These are phyloP conservation scores for Polyporus tsugae DNA, from an alignment of 1,284 basidiomycete genomes.

Conservation along the genomic window DNA sequence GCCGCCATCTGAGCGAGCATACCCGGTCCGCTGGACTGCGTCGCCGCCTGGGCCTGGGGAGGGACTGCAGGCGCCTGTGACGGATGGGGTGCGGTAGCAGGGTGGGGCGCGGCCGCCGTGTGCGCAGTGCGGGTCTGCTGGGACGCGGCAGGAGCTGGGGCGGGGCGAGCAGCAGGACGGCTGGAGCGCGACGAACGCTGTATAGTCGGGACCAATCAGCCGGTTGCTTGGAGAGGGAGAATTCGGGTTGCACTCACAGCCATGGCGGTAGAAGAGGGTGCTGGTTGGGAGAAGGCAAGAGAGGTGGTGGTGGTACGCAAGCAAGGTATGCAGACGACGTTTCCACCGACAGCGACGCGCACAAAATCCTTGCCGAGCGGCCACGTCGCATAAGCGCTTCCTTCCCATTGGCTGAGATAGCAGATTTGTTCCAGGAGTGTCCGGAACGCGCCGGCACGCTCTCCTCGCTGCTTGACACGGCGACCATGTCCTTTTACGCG, in stretches of 20 bases:
- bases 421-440: conserved; percentile 12
- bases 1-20: conserved; percentile 87
- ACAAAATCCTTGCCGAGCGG: conserved; percentile 36
- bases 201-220: conserved; percentile 23
- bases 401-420: conserved; percentile 19
- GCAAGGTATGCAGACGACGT: conserved; percentile 31
- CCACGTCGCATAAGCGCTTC: conserved; percentile 28
- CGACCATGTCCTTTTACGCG: conserved; percentile 25
- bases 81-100: conserved; percentile 53
- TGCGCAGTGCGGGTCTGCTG: conserved; percentile 51
- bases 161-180: conserved; percentile 59
- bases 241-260: conserved; percentile 56
- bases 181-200: conserved; percentile 63
- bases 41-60: conserved; percentile 37
- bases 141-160: conserved; percentile 51
- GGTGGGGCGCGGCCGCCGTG: conserved; percentile 51
- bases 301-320: conserved; percentile 39
- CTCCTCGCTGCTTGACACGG: conserved; percentile 26
- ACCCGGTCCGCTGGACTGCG: conserved; percentile 57
- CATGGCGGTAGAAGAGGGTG: conserved; percentile 50
- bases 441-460: conserved; percentile 19
- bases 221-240: not conserved
- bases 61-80: conserved; percentile 43
- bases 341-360: conserved; percentile 34
- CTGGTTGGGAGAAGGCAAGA: conserved; percentile 16